Evolutionary conservation across 108 stramenopile species (phyloP), one percentile per base, ranked within the genome.

Genomic region (Fistulifera pelliculosa): DNA sequence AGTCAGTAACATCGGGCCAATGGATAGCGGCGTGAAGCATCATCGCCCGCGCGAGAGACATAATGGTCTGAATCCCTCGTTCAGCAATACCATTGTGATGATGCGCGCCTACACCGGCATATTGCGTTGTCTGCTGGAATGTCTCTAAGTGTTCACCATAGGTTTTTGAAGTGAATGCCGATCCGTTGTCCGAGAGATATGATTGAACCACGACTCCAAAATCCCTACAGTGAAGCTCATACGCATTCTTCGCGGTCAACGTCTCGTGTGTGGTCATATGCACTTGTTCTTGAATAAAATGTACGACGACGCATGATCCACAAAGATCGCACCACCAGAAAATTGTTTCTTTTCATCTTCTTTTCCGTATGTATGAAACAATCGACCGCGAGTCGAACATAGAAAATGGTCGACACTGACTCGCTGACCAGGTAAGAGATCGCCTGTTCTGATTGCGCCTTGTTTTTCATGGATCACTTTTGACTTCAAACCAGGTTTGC

Each of bases 401-500:
- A 69, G 25, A 23, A 64, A 73, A 2, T 65, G 68, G 38, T 77
- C 76, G 27, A 73, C 61, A 15, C 58, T 64, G n/a, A 77, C 63
- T 21, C 28, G 8, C n/a, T 72, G 49, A 4, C 71, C 71, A 44
- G 76, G 70, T 15, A 49, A 40, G 2, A 71, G 53, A 0, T 68
- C 23, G 10, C 54, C 47, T 0, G 47, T 7, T n/a, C 26, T 42
- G 1, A 70, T 38, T 6, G 27, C 26, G 2, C 62, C 69, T 4
- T 31, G 27, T 19, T 42, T 22, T 19, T 63, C 69, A 0, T 38
- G n/a, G 49, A 63, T 43, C 25, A 17, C n/a, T 13, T 25, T 28
- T 12, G 47, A 26, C 18, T 11, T 48, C n/a, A 19, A 16, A 53
- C 51, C 51, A 2, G 39, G 45, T 16, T 5, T 17, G 4, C 17